Evolutionary conservation across 768 basidiomycete genomes (phyloP).

Genomic region (Saitozyma podzolica): DNA sequence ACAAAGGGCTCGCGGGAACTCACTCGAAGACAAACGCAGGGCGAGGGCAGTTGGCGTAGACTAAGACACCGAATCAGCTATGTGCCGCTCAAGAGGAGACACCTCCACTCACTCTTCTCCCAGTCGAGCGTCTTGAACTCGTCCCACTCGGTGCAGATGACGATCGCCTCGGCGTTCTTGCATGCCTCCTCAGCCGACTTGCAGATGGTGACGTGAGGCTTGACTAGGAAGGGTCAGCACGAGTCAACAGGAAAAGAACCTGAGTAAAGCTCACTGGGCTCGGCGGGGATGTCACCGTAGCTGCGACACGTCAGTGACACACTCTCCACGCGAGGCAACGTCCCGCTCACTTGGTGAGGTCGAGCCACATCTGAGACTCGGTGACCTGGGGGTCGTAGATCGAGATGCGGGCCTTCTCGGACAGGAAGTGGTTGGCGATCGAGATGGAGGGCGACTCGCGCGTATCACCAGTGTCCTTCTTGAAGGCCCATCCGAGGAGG

Average conservation of each 20-base stretch:
- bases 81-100: neutral
- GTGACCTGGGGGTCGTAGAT: slow-evolving; percentile 89
- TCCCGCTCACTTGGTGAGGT: slow-evolving; percentile 53
- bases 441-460: slow-evolving; percentile 96
- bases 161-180: slow-evolving; percentile 83
- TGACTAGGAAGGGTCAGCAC: slow-evolving; percentile 59
- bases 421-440: slow-evolving; percentile 87
- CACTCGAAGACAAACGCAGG: slow-evolving; percentile 94
- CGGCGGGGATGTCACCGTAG: slow-evolving; percentile 62
- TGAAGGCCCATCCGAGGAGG: slow-evolving; percentile 97
- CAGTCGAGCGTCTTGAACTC: slow-evolving; percentile 94
- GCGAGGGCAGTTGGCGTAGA: slow-evolving; percentile 88
- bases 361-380: slow-evolving; percentile 76
- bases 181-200: slow-evolving; percentile 81
- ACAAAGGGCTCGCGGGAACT: slow-evolving; percentile 17
- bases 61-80: slow-evolving; percentile 1
- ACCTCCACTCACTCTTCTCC: slow-evolving; percentile 57
- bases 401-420: slow-evolving; percentile 79
- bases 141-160: slow-evolving; percentile 93
- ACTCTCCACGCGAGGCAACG: slow-evolving; percentile 67
- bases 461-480: slow-evolving; percentile 98
- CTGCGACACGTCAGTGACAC: slow-evolving; percentile 29
- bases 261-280: slow-evolving; percentile 61
- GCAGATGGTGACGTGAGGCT: slow-evolving; percentile 81
- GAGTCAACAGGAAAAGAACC: slow-evolving; percentile 3